Conservation (phyloP, 805 yeast species). For the Kodamaea kaohsiungensis region DNA sequence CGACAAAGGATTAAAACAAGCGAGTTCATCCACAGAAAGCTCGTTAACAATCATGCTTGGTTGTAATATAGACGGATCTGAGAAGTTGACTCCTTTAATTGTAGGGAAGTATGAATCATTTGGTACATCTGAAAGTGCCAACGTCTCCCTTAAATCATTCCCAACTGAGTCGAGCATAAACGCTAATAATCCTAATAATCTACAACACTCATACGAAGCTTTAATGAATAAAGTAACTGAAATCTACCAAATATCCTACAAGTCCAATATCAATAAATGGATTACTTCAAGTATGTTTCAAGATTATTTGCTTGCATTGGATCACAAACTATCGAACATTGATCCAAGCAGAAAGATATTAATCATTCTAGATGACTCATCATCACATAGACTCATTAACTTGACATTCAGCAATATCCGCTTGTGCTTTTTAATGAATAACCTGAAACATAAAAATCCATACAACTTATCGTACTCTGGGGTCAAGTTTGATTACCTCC, state of each 20-base stretch:
- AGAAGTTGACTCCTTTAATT: constrained; percentile 59
- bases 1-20: constrained; percentile 43
- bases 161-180: constrained; percentile 1
- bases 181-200: background rate
- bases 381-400: constrained; percentile 57
- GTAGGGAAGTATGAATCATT: constrained; percentile 58
- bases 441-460: constrained; percentile 38
- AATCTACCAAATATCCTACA: constrained; percentile 53
- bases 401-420: constrained; percentile 37
- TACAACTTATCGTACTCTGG: constrained; percentile 40
- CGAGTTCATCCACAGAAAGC: constrained; percentile 40
- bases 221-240: constrained; percentile 45
- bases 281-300: constrained; percentile 62
- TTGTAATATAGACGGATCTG: constrained; percentile 62
- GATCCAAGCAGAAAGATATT: constrained; percentile 50
- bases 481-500: constrained; percentile 53
- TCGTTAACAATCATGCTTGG: constrained; percentile 60
- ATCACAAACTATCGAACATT: constrained; percentile 52
- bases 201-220: constrained; percentile 5
- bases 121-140: constrained; percentile 32
- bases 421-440: constrained; percentile 39
- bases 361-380: constrained; percentile 59
- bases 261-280: constrained; percentile 63
- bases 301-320: constrained; percentile 60
- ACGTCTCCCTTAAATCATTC: constrained; percentile 20